Conservation (phyloP, 805 yeast genomes). For the Pichia californica region DNA sequence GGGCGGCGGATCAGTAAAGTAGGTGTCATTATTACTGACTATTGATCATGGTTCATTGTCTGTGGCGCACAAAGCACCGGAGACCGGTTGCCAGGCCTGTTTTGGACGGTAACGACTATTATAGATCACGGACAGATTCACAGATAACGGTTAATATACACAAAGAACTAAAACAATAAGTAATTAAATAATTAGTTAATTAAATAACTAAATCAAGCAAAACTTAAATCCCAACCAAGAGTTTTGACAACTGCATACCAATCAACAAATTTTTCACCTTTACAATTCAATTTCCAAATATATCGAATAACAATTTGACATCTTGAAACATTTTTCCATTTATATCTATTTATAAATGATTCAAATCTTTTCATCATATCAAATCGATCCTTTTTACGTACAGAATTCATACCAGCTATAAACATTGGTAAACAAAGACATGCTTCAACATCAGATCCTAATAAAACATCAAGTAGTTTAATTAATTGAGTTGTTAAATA, state of each 20-base stretch:
- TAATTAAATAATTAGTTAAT: conserved; percentile 15
- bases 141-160: neutral
- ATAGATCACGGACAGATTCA: too few relatives aligned
- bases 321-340: conserved; percentile 54
- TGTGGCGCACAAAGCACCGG: too few relatives aligned
- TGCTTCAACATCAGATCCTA: conserved; percentile 65
- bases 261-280: conserved; percentile 59
- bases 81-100: too few relatives aligned
- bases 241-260: conserved; percentile 64
- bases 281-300: conserved; percentile 42
- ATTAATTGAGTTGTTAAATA: conserved; percentile 47
- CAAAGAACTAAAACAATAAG: neutral
- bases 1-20: too few relatives aligned
- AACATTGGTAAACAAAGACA: conserved; percentile 72
- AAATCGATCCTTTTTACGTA: conserved; percentile 44
- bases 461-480: conserved; percentile 50
- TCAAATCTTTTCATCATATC: conserved; percentile 47
- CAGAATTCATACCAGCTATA: conserved; percentile 67
- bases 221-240: conserved; percentile 73
- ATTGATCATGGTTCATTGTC: too few relatives aligned
- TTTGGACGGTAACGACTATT: too few relatives aligned
- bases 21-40: too few relatives aligned
- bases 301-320: conserved; percentile 38
- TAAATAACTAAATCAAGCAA: conserved; percentile 38
- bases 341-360: conserved; percentile 53